A percentile compares a stretch with the other conserved stretches of the same genome.
Evolutionary conservation across 768 basidiomycete species (phyloP).

Genomic region (Termitomyces sp.): DNA sequence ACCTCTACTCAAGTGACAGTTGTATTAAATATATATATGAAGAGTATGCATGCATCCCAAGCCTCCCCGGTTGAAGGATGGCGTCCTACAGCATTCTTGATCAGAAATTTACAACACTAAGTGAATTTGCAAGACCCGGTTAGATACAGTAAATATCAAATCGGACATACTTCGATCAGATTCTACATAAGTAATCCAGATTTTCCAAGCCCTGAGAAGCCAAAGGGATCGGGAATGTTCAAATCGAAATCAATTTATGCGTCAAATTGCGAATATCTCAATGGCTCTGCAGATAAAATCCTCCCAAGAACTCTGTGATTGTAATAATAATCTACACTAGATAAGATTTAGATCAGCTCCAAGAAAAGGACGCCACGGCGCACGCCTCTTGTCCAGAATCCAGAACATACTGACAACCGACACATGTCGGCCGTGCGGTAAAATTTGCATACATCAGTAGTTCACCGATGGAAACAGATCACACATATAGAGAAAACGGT

Average conservation of each 20-base stretch:
- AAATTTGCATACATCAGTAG: too few relatives aligned
- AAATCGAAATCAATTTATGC: too few relatives aligned
- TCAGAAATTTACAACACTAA: too few relatives aligned
- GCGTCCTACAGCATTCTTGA: too few relatives aligned
- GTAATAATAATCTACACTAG: not conserved
- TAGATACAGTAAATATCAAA: too few relatives aligned
- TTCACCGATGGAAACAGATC: too few relatives aligned
- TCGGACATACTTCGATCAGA: slow-evolving; percentile 20
- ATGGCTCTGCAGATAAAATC: too few relatives aligned
- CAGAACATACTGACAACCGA: not conserved
- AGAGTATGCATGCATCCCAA: too few relatives aligned
- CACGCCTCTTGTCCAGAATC: not conserved
- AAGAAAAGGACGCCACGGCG: not conserved
- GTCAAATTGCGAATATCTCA: not conserved
- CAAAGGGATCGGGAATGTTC: slow-evolving; percentile 35
- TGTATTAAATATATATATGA: too few relatives aligned
- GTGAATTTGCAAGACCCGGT: too few relatives aligned
- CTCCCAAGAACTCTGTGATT: not conserved
- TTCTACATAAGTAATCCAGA: slow-evolving; percentile 20
- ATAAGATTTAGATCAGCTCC: not conserved
- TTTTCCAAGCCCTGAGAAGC: slow-evolving; percentile 17
- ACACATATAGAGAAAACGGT: not conserved
- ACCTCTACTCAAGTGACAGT: too few relatives aligned
- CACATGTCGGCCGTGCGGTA: not conserved
- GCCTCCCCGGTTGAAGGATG: too few relatives aligned